These are phyloP conservation scores for Hanseniaspora taiwanica DNA, from an alignment of 805 yeast genomes.

Conservation along the genomic window DNA sequence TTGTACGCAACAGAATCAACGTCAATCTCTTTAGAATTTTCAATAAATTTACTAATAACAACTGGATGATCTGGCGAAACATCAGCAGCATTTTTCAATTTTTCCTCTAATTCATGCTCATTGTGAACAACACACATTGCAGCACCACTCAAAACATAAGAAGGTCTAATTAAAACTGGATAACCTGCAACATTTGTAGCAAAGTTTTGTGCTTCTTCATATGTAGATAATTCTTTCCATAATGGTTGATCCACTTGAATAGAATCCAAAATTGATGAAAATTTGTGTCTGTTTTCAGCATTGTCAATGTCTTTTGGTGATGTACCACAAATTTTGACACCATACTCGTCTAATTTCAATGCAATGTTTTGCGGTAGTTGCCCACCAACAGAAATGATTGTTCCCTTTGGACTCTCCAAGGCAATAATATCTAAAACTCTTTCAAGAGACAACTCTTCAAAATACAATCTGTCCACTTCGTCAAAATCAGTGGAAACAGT, in stretches of 20 bases:
- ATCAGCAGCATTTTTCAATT: slow-evolving; percentile 87
- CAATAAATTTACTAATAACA: slow-evolving; percentile 91
- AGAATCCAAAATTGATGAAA: slow-evolving; percentile 90
- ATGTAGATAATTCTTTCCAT: slow-evolving; percentile 93
- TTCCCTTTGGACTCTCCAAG: slow-evolving; percentile 81
- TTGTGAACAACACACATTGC: slow-evolving; percentile 97
- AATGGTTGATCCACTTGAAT: slow-evolving; percentile 98
- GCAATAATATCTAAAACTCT: slow-evolving; percentile 92
- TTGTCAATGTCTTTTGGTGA: slow-evolving; percentile 97
- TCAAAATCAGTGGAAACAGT: slow-evolving; percentile 98
- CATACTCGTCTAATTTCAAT: slow-evolving; percentile 79
- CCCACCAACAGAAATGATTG: slow-evolving; percentile 96
- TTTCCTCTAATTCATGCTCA: slow-evolving; percentile 72
- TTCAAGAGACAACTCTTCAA: slow-evolving; percentile 89
- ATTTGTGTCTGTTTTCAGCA: slow-evolving; percentile 96
- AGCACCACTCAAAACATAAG: slow-evolving; percentile 95
- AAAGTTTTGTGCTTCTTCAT: slow-evolving; percentile 83
- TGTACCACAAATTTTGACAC: slow-evolving; percentile 91
- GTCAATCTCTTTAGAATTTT: slow-evolving; percentile 94
- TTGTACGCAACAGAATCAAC: slow-evolving; percentile 97
- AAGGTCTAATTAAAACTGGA: slow-evolving; percentile 95
- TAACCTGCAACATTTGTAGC: slow-evolving; percentile 73
- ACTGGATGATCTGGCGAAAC: slow-evolving; percentile 98
- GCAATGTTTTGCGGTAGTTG: slow-evolving; percentile 97
- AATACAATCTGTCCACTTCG: slow-evolving; percentile 93